Evolutionary conservation across 129 eudicot species (phyloP).

Genomic region (Tagetes erecta): DNA sequence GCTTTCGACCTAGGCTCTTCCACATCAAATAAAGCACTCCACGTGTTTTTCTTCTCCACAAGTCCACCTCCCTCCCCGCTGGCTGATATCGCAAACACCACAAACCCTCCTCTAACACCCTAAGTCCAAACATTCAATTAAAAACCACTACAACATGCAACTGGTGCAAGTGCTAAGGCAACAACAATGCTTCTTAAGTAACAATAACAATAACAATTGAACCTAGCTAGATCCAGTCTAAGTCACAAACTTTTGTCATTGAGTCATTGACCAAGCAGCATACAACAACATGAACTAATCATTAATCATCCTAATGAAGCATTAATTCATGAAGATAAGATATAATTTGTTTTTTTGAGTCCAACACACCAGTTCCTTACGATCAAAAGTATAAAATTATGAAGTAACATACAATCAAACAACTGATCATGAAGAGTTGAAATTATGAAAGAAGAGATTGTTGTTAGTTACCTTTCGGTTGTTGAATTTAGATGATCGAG

Average conservation of each 20-base stretch:
- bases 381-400: too few species aligned
- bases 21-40: constrained; percentile 73
- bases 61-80: constrained; percentile 70
- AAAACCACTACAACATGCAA: not conserved
- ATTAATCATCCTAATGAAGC: not conserved
- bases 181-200: not conserved
- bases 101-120: constrained; percentile 65
- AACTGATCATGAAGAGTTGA: too few species aligned
- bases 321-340: constrained; percentile 3
- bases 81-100: constrained; percentile 71
- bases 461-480: constrained; percentile 54
- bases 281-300: not conserved
- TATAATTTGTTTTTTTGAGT: not conserved
- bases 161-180: not conserved
- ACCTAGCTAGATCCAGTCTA: not conserved
- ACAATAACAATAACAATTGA: not conserved
- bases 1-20: constrained; percentile 78
- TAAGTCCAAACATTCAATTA: constrained; percentile 33
- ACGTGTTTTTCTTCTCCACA: constrained; percentile 62
- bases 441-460: too few species aligned
- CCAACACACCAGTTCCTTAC: not conserved
- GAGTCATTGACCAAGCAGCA: constrained; percentile 4
- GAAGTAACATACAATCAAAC: too few species aligned
- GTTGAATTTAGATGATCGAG: constrained; percentile 51
- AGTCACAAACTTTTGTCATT: not conserved